phyloP scores from a whole-genome alignment of 2,329 filamentous ascomycete genomes.

The Hypoxylon sp. region DNA sequence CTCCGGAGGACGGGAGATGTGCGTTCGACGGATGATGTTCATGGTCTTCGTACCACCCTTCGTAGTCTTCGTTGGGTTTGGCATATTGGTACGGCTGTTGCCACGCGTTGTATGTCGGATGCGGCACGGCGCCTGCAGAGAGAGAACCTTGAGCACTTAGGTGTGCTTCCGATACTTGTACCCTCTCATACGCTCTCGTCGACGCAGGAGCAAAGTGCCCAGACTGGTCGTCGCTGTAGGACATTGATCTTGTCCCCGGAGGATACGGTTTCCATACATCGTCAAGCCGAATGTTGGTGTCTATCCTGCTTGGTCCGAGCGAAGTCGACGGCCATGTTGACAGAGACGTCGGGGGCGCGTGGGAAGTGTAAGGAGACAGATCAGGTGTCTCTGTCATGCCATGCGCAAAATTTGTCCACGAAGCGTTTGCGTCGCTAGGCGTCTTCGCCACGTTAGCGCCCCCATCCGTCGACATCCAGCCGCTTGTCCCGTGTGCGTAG shows the following conservation, averaged over 20 bases:
- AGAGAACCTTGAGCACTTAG: slow-evolving; percentile 57
- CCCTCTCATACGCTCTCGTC: slow-evolving; percentile 61
- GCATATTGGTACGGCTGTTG: slow-evolving; percentile 62
- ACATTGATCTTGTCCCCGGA: slow-evolving; percentile 63
- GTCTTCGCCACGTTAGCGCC: slow-evolving; percentile 59
- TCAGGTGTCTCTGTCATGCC: slow-evolving; percentile 66
- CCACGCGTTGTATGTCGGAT: slow-evolving; percentile 61
- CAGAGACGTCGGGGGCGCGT: slow-evolving; percentile 56
- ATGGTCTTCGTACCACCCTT: slow-evolving; percentile 57
- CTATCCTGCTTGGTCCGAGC: slow-evolving; percentile 54
- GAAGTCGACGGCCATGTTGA: slow-evolving; percentile 59
- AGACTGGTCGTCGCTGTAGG: slow-evolving; percentile 63
- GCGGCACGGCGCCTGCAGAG: slow-evolving; percentile 57
- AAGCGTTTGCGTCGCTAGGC: slow-evolving; percentile 59
- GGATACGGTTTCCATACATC: slow-evolving; percentile 63
- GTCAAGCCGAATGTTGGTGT: slow-evolving; percentile 58
- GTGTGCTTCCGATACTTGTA: slow-evolving; percentile 56
- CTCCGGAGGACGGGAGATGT: slow-evolving; percentile 38
- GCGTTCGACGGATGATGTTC: slow-evolving; percentile 48
- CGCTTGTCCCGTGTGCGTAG: slow-evolving; percentile 58
- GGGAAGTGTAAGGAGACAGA: slow-evolving; percentile 65
- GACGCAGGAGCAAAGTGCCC: slow-evolving; percentile 60
- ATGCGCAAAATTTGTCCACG: slow-evolving; percentile 66
- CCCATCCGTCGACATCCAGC: slow-evolving; percentile 63
- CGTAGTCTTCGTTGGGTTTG: slow-evolving; percentile 55